These are phyloP conservation scores for Pseudogymnoascus sp. DNA, from an alignment of 2,329 filamentous ascomycete genomes.

Conservation along the genomic window DNA sequence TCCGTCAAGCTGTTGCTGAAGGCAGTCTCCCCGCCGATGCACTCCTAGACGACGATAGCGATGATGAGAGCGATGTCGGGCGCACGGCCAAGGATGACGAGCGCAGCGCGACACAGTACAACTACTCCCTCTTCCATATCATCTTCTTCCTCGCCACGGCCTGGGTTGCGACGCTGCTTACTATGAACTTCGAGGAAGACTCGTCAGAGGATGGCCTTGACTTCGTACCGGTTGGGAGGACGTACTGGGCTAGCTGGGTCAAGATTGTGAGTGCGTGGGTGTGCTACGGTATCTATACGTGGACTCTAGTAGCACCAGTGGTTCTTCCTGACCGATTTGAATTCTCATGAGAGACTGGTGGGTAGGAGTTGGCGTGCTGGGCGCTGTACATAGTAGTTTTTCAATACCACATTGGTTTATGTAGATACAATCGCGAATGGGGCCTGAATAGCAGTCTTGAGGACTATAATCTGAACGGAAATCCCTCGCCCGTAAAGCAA, in stretches of 20 bases:
- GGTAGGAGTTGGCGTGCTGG: not conserved
- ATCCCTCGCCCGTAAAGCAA: not conserved
- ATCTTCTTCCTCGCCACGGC: conserved; percentile 96
- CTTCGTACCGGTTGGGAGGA: conserved; percentile 88
- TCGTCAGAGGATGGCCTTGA: conserved; percentile 60
- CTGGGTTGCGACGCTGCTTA: conserved; percentile 89
- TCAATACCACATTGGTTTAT: not conserved
- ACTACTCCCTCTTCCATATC: conserved; percentile 90
- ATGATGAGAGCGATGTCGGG: conserved; percentile 55
- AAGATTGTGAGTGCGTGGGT: conserved; percentile 98
- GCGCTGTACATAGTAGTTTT: conserved; percentile 3
- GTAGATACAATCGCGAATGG: not conserved
- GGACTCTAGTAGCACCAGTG: conserved; percentile 84
- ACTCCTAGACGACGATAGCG: conserved; percentile 60
- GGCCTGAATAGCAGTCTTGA: not conserved
- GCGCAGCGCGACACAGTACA: conserved; percentile 84
- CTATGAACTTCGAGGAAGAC: conserved; percentile 66
- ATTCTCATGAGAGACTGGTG: conserved; percentile 30
- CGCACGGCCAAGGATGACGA: conserved; percentile 76
- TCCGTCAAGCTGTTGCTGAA: conserved; percentile 86
- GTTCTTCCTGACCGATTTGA: conserved; percentile 83
- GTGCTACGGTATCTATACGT: conserved; percentile 88
- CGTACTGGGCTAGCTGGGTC: conserved; percentile 97
- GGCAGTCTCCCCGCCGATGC: conserved; percentile 89
- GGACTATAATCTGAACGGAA: not conserved